Evolutionary conservation across 768 basidiomycete species (phyloP).

Genomic region (Leccinellum albellum): DNA sequence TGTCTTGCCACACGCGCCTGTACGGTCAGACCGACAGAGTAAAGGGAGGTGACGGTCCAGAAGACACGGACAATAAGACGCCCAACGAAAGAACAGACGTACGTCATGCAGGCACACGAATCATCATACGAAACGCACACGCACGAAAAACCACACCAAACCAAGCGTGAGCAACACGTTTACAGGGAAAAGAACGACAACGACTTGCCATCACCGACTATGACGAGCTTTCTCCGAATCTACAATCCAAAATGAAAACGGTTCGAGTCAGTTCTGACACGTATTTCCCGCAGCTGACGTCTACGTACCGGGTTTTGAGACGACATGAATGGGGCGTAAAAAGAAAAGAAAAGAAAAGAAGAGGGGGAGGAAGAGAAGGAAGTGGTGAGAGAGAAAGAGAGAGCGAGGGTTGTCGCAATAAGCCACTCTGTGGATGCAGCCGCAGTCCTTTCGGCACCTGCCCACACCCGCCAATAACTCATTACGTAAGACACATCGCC

Average conservation of each 20-base stretch:
- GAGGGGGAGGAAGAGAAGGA: not conserved
- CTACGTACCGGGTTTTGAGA: slow-evolving; percentile 61
- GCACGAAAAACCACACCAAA: not conserved
- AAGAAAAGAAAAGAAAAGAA: not conserved
- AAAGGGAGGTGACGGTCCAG: not conserved
- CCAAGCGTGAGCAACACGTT: not conserved
- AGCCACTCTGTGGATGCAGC: slow-evolving; percentile 23
- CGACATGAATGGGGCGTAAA: slow-evolving; percentile 29
- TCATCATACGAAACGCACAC: not conserved
- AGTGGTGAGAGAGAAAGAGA: slow-evolving; percentile 19
- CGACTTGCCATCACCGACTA: slow-evolving; percentile 88
- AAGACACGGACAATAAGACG: not conserved
- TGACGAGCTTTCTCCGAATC: slow-evolving; percentile 94
- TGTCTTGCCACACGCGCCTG: slow-evolving; percentile 96
- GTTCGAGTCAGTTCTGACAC: not conserved
- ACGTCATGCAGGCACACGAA: not conserved
- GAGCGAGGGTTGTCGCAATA: slow-evolving; percentile 19
- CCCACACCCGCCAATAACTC: slow-evolving; percentile 16
- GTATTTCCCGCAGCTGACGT: not conserved
- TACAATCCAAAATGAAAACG: slow-evolving; percentile 25
- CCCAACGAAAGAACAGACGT: not conserved
- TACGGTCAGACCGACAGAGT: not conserved
- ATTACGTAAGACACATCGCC: slow-evolving; percentile 27
- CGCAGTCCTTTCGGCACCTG: slow-evolving; percentile 26
- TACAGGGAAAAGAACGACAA: not conserved